Evolutionary conservation across 208 protist species (phyloP).

Genomic region (Plasmodiophora brassicae): DNA sequence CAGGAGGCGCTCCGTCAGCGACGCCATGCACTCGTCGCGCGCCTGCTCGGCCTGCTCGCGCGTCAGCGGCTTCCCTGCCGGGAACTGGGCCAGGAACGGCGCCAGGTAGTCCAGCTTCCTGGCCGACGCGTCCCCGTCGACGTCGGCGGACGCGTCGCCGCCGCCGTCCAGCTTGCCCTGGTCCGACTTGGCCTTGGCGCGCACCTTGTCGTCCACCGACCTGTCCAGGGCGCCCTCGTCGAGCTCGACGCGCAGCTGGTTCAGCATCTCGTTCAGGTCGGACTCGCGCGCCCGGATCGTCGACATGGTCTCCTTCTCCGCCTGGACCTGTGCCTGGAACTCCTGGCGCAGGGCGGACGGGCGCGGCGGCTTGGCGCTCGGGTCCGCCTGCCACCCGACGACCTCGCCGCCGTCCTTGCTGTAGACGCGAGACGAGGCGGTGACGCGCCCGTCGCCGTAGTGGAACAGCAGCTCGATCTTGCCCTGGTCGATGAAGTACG

Average conservation of each 20-base stretch:
- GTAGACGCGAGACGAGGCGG: slow-evolving; percentile 22
- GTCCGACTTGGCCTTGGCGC: background rate
- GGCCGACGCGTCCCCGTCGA: background rate
- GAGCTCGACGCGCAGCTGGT: background rate
- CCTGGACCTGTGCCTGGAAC: background rate
- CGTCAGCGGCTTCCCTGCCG: background rate
- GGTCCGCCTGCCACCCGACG: background rate
- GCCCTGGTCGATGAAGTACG: background rate
- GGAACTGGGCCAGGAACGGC: slow-evolving; percentile 42
- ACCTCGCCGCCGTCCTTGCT: slow-evolving; percentile 9
- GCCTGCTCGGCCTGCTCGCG: slow-evolving; percentile 32
- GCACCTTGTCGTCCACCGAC: background rate
- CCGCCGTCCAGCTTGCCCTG: slow-evolving; percentile 5
- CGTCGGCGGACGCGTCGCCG: background rate
- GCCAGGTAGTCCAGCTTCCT: slow-evolving; percentile 28
- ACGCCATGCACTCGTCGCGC: slow-evolving; percentile 36
- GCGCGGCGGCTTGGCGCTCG: background rate
- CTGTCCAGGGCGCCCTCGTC: background rate
- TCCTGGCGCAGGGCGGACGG: background rate
- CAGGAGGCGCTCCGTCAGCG: slow-evolving; percentile 47
- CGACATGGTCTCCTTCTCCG: slow-evolving; percentile 10
- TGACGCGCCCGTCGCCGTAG: background rate
- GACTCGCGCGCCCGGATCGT: background rate
- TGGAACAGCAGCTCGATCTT: slow-evolving; percentile 16
- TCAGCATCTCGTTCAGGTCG: slow-evolving; percentile 11